Conservation (phyloP, 2,329 filamentous ascomycete species). For the Aspergillus amoenus region DNA sequence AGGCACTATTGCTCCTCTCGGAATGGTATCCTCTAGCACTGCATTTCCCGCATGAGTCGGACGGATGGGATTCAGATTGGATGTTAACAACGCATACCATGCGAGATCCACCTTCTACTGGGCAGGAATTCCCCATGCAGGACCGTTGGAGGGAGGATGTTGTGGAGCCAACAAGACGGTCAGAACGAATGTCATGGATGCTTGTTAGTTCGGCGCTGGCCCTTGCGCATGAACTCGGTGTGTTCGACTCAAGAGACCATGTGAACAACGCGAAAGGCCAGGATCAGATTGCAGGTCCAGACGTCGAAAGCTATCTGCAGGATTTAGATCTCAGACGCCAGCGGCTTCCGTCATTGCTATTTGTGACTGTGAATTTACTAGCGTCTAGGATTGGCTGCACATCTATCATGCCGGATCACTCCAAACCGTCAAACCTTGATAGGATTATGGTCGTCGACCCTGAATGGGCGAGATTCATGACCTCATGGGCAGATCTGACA, state of each 20-base stretch:
- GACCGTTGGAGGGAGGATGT: slow-evolving; percentile 53
- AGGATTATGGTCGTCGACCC: slow-evolving; percentile 37
- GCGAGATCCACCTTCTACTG: slow-evolving; percentile 34
- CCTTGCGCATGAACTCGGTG: slow-evolving; percentile 51
- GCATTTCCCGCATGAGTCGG: slow-evolving; percentile 52
- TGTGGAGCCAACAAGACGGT: slow-evolving; percentile 52
- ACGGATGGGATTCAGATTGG: slow-evolving; percentile 55
- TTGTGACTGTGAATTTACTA: slow-evolving; percentile 48
- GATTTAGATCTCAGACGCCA: slow-evolving; percentile 25
- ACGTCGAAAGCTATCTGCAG: slow-evolving; percentile 18
- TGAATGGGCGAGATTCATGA: slow-evolving; percentile 47
- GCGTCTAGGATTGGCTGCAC: slow-evolving; percentile 47
- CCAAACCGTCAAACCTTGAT: slow-evolving; percentile 17
- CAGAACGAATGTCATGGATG: slow-evolving; percentile 60
- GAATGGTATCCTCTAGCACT: slow-evolving; percentile 56
- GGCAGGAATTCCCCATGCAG: slow-evolving; percentile 29
- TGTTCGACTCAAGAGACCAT: slow-evolving; percentile 38
- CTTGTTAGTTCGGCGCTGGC: slow-evolving; percentile 52
- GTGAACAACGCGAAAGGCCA: slow-evolving; percentile 20
- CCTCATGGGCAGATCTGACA: slow-evolving; percentile 40
- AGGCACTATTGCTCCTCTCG: slow-evolving; percentile 52
- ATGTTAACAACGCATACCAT: slow-evolving; percentile 44
- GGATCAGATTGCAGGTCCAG: slow-evolving; percentile 2
- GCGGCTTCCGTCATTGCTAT: slow-evolving; percentile 35
- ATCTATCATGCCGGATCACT: slow-evolving; percentile 45